A percentile compares a stretch with the other conserved stretches of the same genome.
Evolutionary conservation across 2,329 filamentous ascomycete genomes (phyloP).

Genomic region (Diaporthe australafricana): DNA sequence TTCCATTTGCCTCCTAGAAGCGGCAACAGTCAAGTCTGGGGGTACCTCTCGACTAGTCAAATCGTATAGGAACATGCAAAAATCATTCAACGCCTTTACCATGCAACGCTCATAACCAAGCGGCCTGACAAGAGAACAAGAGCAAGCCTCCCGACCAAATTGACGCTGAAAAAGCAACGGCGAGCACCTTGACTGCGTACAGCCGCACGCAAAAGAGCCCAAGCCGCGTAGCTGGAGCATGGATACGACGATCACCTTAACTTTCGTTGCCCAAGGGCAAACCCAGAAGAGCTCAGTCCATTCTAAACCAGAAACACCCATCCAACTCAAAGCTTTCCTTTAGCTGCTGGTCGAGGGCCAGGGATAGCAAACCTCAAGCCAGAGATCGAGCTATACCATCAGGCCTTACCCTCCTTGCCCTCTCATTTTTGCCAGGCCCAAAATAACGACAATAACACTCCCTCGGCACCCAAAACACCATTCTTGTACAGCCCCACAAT

Average conservation of each 20-base stretch:
- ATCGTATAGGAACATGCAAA: neutral
- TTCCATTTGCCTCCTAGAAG: neutral
- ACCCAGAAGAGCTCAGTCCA: slow-evolving; percentile 5
- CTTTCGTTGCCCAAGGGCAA: slow-evolving; percentile 5
- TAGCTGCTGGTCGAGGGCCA: neutral
- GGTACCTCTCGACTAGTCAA: neutral
- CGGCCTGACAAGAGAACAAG: neutral
- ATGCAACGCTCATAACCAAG: neutral
- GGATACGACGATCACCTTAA: slow-evolving; percentile 12
- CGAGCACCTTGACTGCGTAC: slow-evolving; percentile 17
- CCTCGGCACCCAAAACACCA: too few relatives aligned
- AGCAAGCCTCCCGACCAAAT: neutral
- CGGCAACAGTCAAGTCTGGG: neutral
- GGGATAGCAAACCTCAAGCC: neutral
- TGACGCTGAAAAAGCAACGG: neutral
- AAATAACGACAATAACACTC: neutral
- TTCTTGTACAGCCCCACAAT: neutral
- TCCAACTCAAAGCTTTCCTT: neutral
- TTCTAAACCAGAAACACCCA: neutral
- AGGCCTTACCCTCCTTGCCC: neutral
- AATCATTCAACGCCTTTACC: slow-evolving; percentile 5
- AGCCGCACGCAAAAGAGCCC: neutral
- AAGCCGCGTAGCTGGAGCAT: neutral
- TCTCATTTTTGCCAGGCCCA: neutral
- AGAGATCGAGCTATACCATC: neutral